Evolutionary conservation across 2,329 filamentous ascomycete genomes (phyloP).

Genomic region (Pyrenophora tritici-repentis): DNA sequence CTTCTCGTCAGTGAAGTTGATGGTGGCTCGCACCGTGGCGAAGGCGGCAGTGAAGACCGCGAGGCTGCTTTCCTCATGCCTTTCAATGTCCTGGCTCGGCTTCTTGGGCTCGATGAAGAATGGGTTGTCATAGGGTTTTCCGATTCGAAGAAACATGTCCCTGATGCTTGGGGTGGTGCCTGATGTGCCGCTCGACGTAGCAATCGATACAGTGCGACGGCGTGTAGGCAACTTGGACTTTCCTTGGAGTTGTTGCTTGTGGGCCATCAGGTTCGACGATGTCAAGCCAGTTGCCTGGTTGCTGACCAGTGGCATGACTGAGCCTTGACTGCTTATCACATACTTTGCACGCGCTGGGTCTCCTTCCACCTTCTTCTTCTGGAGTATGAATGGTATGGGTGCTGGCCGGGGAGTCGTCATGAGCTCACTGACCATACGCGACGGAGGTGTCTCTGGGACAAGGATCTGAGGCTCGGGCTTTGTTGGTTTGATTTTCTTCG

Average conservation of each 20-base stretch:
- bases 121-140: slow-evolving; percentile 28
- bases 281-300: slow-evolving; percentile 15
- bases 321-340: slow-evolving; percentile 4
- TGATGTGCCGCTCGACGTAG: slow-evolving; percentile 20
- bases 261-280: slow-evolving; percentile 21
- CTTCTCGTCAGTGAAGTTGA: slow-evolving; percentile 38
- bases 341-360: background rate
- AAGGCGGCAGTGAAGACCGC: slow-evolving; percentile 25
- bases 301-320: slow-evolving; percentile 2
- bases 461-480: slow-evolving; percentile 10
- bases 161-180: slow-evolving; percentile 27
- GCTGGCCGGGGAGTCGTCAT: slow-evolving; percentile 4
- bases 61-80: slow-evolving; percentile 21
- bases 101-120: slow-evolving; percentile 15
- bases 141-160: slow-evolving; percentile 27
- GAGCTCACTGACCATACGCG: slow-evolving; percentile 6
- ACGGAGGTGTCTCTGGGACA: slow-evolving; percentile 21
- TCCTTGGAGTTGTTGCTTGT: slow-evolving; percentile 23
- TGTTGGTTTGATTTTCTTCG: background rate
- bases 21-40: slow-evolving; percentile 12
- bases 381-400: slow-evolving; percentile 20
- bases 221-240: slow-evolving; percentile 20
- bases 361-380: slow-evolving; percentile 4
- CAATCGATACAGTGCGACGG: slow-evolving; percentile 5
- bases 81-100: slow-evolving; percentile 2